Evolutionary conservation across 164 flowering plant genomes (phyloP).

Genomic region (Pachysandra terminalis): DNA sequence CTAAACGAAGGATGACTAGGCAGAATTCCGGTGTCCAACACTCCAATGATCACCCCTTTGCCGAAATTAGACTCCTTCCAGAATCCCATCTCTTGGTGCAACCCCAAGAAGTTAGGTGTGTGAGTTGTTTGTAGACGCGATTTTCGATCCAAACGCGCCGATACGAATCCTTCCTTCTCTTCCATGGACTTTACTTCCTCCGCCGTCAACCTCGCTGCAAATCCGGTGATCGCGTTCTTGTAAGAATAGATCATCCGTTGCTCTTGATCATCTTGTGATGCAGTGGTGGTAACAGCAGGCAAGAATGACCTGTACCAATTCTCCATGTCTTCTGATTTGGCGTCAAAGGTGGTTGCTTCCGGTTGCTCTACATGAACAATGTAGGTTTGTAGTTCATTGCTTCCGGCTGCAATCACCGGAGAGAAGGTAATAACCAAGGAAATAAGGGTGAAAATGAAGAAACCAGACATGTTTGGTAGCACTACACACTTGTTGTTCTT

Average conservation of each 20-base stretch:
- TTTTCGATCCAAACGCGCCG: conserved; percentile 12
- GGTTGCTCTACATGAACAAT: conserved; percentile 24
- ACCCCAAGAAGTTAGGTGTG: conserved; percentile 31
- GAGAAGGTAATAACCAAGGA: conserved; percentile 4
- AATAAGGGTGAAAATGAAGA: conserved; percentile 8
- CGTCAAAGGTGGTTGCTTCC: not conserved
- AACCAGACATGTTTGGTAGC: conserved; percentile 10
- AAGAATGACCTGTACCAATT: conserved; percentile 32
- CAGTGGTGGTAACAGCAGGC: conserved; percentile 11
- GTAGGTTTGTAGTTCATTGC: conserved; percentile 17
- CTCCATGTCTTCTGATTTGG: conserved; percentile 21
- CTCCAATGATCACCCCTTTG: conserved; percentile 43
- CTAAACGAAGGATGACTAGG: conserved; percentile 46
- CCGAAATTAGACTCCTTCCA: conserved; percentile 45
- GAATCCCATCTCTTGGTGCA: conserved; percentile 29
- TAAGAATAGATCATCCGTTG: conserved; percentile 23
- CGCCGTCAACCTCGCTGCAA: conserved; percentile 24
- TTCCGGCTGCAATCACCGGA: not conserved
- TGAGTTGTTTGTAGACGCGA: conserved; percentile 25
- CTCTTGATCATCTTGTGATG: conserved; percentile 1
- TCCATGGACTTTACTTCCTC: conserved; percentile 21
- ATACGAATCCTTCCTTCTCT: conserved; percentile 21
- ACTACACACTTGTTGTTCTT: not conserved
- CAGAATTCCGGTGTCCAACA: conserved; percentile 39
- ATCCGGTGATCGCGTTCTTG: conserved; percentile 23